These are phyloP conservation scores for Fraxinus sp. DNA, from an alignment of 305 asterid genomes.

Conservation along the genomic window DNA sequence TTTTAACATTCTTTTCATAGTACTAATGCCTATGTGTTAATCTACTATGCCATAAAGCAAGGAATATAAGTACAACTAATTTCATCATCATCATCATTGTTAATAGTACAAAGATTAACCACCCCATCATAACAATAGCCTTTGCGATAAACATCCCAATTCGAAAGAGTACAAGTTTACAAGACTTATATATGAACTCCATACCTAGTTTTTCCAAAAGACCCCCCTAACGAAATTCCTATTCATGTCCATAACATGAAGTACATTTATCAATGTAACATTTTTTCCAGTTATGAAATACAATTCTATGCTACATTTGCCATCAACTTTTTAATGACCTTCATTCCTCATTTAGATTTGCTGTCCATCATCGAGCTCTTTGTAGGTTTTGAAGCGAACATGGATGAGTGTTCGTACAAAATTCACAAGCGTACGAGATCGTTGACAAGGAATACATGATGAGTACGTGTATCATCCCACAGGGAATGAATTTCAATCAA, in stretches of 20 bases:
- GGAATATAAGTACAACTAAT: neutral
- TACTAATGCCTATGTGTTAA: neutral
- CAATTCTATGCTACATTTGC: neutral
- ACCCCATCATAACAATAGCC: neutral
- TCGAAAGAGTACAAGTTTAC: neutral
- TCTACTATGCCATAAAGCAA: neutral
- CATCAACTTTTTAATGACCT: neutral
- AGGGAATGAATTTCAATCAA: too few species aligned
- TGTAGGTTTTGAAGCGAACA: neutral
- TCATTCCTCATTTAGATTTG: neutral
- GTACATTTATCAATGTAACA: too few species aligned
- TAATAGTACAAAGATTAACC: too few species aligned
- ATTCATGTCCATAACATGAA: neutral
- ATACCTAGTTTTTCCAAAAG: neutral
- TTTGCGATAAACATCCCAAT: neutral
- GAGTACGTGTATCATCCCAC: too few species aligned
- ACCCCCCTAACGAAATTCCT: neutral
- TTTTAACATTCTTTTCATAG: neutral
- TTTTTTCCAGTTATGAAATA: too few species aligned
- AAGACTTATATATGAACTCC: neutral
- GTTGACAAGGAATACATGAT: too few species aligned
- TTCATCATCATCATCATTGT: too few species aligned
- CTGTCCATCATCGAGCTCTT: neutral
- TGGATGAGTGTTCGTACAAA: neutral
- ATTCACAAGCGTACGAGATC: too few species aligned